Conservation (phyloP, 2,329 filamentous ascomycete species). For the Pyrenochaeta sp. region DNA sequence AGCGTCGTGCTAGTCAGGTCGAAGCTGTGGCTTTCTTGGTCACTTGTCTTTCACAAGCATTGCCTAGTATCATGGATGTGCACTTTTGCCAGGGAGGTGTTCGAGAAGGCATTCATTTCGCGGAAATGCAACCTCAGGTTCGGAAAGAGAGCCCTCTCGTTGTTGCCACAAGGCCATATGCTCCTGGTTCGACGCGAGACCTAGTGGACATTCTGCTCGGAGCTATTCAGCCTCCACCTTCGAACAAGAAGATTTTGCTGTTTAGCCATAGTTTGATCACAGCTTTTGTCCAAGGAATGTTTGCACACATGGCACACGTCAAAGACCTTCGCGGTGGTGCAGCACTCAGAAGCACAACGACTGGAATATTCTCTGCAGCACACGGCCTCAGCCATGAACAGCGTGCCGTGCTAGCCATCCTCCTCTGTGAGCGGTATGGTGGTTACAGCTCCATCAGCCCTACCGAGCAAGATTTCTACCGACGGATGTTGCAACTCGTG, state of each 20-base stretch:
- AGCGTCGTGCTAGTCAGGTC: conserved; percentile 79
- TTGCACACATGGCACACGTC: conserved; percentile 52
- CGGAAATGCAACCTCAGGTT: conserved; percentile 66
- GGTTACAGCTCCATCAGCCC: conserved; percentile 63
- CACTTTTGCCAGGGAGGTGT: conserved; percentile 90
- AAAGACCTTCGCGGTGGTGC: conserved; percentile 64
- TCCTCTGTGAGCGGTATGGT: conserved; percentile 77
- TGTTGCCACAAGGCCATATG: conserved; percentile 64
- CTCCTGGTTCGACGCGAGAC: conserved; percentile 55
- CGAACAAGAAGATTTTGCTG: conserved; percentile 36
- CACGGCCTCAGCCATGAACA: conserved; percentile 78
- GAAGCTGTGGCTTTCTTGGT: conserved; percentile 83
- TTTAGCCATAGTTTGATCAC: conserved; percentile 59
- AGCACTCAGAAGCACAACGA: conserved; percentile 75
- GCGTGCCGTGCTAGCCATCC: conserved; percentile 74
- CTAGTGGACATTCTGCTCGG: conserved; percentile 61
- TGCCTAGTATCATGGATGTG: conserved; percentile 73
- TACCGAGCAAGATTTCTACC: conserved; percentile 63
- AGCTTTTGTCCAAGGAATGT: conserved; percentile 67
- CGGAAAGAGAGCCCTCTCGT: conserved; percentile 72
- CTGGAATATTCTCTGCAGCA: conserved; percentile 69
- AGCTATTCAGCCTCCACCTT: conserved; percentile 45
- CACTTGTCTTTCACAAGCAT: conserved; percentile 72
- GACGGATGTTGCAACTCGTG: conserved; percentile 61
- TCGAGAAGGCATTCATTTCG: conserved; percentile 81